A percentile compares a stretch with the other conserved stretches of the same genome.
These are phyloP conservation scores for Nemania abortiva DNA, from an alignment of 2,329 filamentous ascomycete genomes.

Conservation along the genomic window DNA sequence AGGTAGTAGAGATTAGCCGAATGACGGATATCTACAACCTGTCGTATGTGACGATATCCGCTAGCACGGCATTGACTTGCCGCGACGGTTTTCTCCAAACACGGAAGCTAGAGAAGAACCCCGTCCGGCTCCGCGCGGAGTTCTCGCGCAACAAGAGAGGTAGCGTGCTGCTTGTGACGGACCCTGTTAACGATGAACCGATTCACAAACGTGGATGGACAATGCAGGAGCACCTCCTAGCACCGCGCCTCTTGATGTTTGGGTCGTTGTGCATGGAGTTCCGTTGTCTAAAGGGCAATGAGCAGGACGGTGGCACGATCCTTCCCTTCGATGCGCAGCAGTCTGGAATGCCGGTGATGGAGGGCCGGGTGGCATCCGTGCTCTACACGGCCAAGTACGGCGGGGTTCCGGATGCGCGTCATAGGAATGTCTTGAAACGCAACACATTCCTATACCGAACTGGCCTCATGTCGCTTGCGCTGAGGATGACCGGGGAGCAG, in stretches of 20 bases:
- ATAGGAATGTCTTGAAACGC: slow-evolving; percentile 9
- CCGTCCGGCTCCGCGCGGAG: slow-evolving; percentile 16
- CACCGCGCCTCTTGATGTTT: slow-evolving; percentile 17
- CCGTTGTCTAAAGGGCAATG: slow-evolving; percentile 3
- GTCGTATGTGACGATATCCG: slow-evolving; percentile 21
- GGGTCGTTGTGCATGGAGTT: slow-evolving; percentile 19
- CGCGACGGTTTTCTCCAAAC: slow-evolving; percentile 17
- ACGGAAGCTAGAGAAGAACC: slow-evolving; percentile 16
- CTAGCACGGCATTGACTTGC: slow-evolving; percentile 16
- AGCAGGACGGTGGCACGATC: slow-evolving; percentile 11
- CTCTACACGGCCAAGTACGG: slow-evolving; percentile 21
- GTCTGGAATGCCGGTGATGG: slow-evolving; percentile 9
- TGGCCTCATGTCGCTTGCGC: slow-evolving; percentile 16
- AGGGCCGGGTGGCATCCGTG: slow-evolving; percentile 17
- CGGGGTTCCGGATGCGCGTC: slow-evolving; percentile 5
- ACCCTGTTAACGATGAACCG: slow-evolving; percentile 12
- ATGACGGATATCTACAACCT: slow-evolving; percentile 18
- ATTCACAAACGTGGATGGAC: slow-evolving; percentile 20
- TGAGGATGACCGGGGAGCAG: slow-evolving; percentile 10
- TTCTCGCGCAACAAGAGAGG: slow-evolving; percentile 16
- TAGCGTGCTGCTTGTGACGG: slow-evolving; percentile 14
- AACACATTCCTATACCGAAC: slow-evolving; percentile 20
- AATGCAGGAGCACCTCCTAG: slow-evolving; percentile 18
- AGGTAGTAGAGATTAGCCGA: slow-evolving; percentile 13
- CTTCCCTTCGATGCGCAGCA: slow-evolving; percentile 16